Conservation (phyloP, 2,329 filamentous ascomycete species). For the Atkinsonella texensis region DNA sequence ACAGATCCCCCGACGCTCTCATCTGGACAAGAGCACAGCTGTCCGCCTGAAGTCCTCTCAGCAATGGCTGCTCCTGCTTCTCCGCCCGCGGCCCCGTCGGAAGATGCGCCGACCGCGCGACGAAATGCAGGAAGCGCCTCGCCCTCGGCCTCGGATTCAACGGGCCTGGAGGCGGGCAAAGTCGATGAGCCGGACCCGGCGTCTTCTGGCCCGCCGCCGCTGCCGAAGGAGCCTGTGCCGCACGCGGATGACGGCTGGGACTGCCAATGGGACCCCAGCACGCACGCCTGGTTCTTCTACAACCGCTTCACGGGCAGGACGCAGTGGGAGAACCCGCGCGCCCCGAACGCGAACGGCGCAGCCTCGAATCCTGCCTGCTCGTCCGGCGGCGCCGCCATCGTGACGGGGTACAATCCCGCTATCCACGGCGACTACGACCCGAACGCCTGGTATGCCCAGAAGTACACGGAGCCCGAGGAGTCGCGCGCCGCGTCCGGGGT, state of each 20-base stretch:
- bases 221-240: conserved; percentile 31
- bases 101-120: neutral
- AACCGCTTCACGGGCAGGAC: conserved; percentile 65
- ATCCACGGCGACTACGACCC: conserved; percentile 96
- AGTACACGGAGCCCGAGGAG: conserved; percentile 26
- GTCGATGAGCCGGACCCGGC: neutral
- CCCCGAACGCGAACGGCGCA: conserved; percentile 27
- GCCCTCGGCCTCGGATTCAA: neutral
- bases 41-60: neutral
- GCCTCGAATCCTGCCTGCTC: conserved; percentile 17
- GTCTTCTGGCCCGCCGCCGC: conserved; percentile 28
- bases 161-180: conserved; percentile 4
- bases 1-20: conserved; percentile 11
- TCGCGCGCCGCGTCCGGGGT: conserved; percentile 16
- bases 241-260: conserved; percentile 66
- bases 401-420: conserved; percentile 82
- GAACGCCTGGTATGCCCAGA: conserved; percentile 81
- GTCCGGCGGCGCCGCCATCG: conserved; percentile 27
- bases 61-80: conserved; percentile 6
- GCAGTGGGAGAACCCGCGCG: conserved; percentile 80
- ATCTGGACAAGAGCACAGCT: conserved; percentile 4
- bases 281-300: conserved; percentile 69
- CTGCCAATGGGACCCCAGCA: conserved; percentile 59
- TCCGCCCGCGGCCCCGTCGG: neutral
- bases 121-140: neutral